Evolutionary conservation across 2,329 filamentous ascomycete species (phyloP).

Genomic region (Arachnopeziza araneosa): DNA sequence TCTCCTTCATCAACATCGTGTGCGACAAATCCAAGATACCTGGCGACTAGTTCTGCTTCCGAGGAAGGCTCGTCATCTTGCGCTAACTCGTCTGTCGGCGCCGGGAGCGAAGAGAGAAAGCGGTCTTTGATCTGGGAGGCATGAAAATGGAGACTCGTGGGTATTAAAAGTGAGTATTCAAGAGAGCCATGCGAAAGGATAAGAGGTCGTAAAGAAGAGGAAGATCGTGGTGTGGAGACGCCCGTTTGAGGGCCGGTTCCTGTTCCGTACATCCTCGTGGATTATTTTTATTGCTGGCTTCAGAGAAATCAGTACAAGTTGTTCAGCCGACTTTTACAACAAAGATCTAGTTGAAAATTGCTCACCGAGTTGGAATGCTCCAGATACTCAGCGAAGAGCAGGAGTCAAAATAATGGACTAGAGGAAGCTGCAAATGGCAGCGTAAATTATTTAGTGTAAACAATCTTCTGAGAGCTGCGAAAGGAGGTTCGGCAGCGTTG

Average conservation of each 20-base stretch:
- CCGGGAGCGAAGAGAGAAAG: slow-evolving; percentile 78
- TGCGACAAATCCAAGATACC: slow-evolving; percentile 88
- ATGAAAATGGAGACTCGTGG: slow-evolving; percentile 92
- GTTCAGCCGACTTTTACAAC: not conserved
- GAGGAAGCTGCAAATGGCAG: not conserved
- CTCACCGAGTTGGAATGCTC: slow-evolving; percentile 22
- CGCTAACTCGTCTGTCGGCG: slow-evolving; percentile 92
- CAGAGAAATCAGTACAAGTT: slow-evolving; percentile 6
- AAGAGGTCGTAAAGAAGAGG: slow-evolving; percentile 84
- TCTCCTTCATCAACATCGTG: slow-evolving; percentile 88
- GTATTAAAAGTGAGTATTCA: slow-evolving; percentile 93
- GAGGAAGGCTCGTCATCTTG: slow-evolving; percentile 99
- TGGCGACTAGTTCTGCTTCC: slow-evolving; percentile 81
- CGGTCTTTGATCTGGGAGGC: slow-evolving; percentile 89
- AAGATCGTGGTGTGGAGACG: slow-evolving; percentile 92
- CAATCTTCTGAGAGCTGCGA: slow-evolving; percentile 9
- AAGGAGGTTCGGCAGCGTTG: not conserved
- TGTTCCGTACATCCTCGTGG: slow-evolving; percentile 74
- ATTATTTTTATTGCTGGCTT: slow-evolving; percentile 9
- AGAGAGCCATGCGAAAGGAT: slow-evolving; percentile 89
- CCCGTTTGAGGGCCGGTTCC: slow-evolving; percentile 84
- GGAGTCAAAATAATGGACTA: slow-evolving; percentile 9
- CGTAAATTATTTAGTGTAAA: slow-evolving; percentile 1
- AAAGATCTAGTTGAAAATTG: slow-evolving; percentile 2
- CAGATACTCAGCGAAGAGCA: slow-evolving; percentile 34